Evolutionary conservation across 1,284 basidiomycete genomes (phyloP), one percentile per base, ranked within the genome.

Genomic region (Trichosporon sp.): DNA sequence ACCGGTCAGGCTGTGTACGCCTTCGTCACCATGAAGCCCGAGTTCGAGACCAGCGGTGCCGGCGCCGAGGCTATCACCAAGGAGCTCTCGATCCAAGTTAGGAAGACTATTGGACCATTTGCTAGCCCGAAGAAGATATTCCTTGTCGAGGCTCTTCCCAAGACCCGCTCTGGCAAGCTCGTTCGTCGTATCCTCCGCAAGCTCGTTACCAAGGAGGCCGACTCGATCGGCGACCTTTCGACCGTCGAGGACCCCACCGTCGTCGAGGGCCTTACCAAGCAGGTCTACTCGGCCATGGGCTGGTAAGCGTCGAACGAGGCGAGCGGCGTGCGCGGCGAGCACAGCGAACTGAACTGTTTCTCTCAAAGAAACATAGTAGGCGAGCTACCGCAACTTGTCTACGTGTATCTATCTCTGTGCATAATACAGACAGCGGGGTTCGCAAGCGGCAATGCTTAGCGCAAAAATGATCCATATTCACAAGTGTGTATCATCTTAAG

Each of bases 141-240:
- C 84, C 86, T 98, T 77, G 91, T 96, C 76, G 77, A 80, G 48
- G 96, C 98, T 84, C 86, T 98, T 71, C 96, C 96, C 65, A 98
- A 98, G 90, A 99, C 96, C 64, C 88, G 96, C 67, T 93, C 91
- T n/a, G 96, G 96, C 59, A 98, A 98, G 90, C 91, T 92, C 71
- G 95, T 98, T 91, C 89, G 95, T 70, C 89, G 96, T 68, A 91
- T 97, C 73, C 89, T 98, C 87, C 90, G 96, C 79, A 98, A 99
- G 89, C 93, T 98, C 80, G 91, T 94, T 63, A 91, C 92, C 2
- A 92, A 93, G 65, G 95, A 98, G 82, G 92, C 90, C 21, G 95
- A 98, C 84, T 91, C 94, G 84, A 89, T 99, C 32, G 93, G 93
- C 66, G 96, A 99, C 85, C 87, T 97, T 46, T 93, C 91, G 75